Evolutionary conservation across 2,329 filamentous ascomycete species (phyloP).

Genomic region (Hymenoscyphus salicellus): DNA sequence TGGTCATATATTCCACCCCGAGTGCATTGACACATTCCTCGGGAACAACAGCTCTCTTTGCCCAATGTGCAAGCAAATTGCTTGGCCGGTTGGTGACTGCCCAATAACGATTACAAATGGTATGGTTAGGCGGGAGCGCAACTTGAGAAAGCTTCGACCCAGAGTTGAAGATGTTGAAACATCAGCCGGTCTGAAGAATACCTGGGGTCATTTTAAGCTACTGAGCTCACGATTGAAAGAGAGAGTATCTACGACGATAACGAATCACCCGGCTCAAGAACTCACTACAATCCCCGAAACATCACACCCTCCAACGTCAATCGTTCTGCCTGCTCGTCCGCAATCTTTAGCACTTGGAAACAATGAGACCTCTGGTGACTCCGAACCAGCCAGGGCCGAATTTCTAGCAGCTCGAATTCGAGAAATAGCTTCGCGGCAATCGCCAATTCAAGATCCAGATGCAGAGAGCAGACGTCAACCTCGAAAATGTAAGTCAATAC

Average conservation of each 20-base stretch:
- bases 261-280: constrained; percentile 5
- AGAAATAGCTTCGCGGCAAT: constrained; percentile 26
- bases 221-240: constrained; percentile 16
- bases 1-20: constrained; percentile 87
- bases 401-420: constrained; percentile 27
- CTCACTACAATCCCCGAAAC: constrained; percentile 16
- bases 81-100: constrained; percentile 66
- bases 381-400: constrained; percentile 14
- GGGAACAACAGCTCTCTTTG: constrained; percentile 78
- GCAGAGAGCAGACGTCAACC: constrained; percentile 14
- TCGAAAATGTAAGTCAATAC: constrained; percentile 23
- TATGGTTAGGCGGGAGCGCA: constrained; percentile 80
- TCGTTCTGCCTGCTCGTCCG: constrained; percentile 7
- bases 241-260: constrained; percentile 6
- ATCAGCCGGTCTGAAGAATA: constrained; percentile 8
- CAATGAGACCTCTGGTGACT: not conserved
- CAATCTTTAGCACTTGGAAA: constrained; percentile 8
- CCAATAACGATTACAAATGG: constrained; percentile 71
- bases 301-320: constrained; percentile 18
- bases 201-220: constrained; percentile 14
- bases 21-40: constrained; percentile 86
- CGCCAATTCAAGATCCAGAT: constrained; percentile 29
- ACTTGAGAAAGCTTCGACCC: constrained; percentile 50
- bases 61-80: constrained; percentile 83
- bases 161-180: constrained; percentile 22